phyloP scores from a whole-genome alignment of 441 rosid species.

The Gossypium armourianum region DNA sequence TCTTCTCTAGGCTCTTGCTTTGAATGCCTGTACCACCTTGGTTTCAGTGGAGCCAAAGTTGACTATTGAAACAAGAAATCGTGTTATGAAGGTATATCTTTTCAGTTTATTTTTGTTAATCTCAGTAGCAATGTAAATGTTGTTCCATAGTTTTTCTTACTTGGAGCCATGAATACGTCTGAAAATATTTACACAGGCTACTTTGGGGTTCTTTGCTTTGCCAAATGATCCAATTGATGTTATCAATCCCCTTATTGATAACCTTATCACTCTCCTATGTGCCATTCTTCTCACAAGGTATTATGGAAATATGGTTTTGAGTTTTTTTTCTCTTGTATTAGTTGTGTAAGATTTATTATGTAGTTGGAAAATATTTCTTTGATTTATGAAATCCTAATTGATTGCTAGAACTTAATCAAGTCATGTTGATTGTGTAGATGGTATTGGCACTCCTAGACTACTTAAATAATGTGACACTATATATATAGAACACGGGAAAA shows the following conservation, averaged over 20 bases:
- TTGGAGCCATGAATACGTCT: slow-evolving; percentile 11
- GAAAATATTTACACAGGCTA: slow-evolving; percentile 67
- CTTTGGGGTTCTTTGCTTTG: slow-evolving; percentile 88
- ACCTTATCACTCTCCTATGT: slow-evolving; percentile 88
- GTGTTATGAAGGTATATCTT: slow-evolving; percentile 70
- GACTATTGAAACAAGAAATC: slow-evolving; percentile 85
- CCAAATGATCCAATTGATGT: slow-evolving; percentile 87
- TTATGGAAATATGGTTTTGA: slow-evolving; percentile 11
- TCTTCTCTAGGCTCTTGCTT: slow-evolving; percentile 75
- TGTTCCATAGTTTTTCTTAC: background rate
- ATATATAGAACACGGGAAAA: background rate
- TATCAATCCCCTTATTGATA: slow-evolving; percentile 76
- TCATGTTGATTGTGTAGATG: background rate
- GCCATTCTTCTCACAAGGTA: slow-evolving; percentile 98
- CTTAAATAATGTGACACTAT: background rate
- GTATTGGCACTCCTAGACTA: background rate
- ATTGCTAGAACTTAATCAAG: background rate
- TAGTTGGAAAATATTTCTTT: background rate
- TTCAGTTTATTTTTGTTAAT: slow-evolving; percentile 3
- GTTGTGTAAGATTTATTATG: slow-evolving; percentile 6
- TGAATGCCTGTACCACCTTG: slow-evolving; percentile 91
- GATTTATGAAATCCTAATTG: background rate
- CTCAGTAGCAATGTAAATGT: background rate
- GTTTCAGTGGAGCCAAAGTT: slow-evolving; percentile 97
- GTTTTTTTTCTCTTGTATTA: background rate